These are phyloP conservation scores for Drosera capensis DNA, from an alignment of 148 eudicot genomes.

Conservation along the genomic window DNA sequence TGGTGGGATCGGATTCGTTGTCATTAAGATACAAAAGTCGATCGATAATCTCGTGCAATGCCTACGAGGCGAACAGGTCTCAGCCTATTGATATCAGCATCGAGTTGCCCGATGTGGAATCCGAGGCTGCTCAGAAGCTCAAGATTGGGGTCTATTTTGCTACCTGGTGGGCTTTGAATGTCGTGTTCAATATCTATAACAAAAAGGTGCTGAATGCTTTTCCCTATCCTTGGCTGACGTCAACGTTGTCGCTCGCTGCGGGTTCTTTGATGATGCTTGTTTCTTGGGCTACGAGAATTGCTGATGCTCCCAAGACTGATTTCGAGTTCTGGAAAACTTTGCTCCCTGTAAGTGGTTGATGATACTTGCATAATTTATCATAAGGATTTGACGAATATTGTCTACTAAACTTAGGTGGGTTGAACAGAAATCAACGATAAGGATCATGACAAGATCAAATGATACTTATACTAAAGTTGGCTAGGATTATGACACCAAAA, in stretches of 20 bases:
- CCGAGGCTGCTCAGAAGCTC: constrained; percentile 30
- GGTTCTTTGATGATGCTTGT: constrained; percentile 51
- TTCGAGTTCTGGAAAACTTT: constrained; percentile 41
- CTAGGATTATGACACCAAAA: neutral
- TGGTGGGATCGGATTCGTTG: constrained; percentile 4
- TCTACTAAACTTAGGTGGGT: neutral
- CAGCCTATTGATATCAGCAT: constrained; percentile 27
- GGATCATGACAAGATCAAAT: too few relatives aligned
- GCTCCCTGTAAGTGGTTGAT: constrained; percentile 33
- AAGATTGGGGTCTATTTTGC: constrained; percentile 50
- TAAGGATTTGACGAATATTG: neutral
- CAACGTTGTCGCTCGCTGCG: constrained; percentile 60
- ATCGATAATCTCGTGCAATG: constrained; percentile 21
- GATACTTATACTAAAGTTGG: neutral
- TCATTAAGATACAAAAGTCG: constrained; percentile 10
- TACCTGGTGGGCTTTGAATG: constrained; percentile 67
- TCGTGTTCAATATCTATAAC: constrained; percentile 54
- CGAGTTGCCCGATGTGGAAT: constrained; percentile 16
- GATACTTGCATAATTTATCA: neutral
- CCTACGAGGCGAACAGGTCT: constrained; percentile 31
- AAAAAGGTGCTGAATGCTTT: constrained; percentile 70
- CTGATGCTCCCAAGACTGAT: constrained; percentile 46
- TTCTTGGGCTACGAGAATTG: constrained; percentile 48
- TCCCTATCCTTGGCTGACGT: constrained; percentile 63
- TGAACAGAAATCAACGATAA: too few relatives aligned